These are phyloP conservation scores for Dalbergia cultrata DNA, from an alignment of 306 rosid species.

Conservation along the genomic window DNA sequence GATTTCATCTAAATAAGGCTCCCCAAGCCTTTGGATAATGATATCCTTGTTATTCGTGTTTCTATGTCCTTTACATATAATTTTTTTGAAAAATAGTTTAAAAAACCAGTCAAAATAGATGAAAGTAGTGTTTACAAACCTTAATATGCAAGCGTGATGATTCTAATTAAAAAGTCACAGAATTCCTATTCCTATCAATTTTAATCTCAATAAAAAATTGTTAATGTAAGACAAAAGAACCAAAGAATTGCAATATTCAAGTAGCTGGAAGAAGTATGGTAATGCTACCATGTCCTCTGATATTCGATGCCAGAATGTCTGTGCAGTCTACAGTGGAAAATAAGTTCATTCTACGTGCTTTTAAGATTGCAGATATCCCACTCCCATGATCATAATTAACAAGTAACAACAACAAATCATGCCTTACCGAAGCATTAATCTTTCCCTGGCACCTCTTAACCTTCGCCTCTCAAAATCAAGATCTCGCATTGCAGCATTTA, in stretches of 20 bases:
- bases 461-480: constrained; percentile 89
- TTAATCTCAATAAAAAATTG: background rate
- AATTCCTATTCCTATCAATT: background rate
- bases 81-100: constrained; percentile 7
- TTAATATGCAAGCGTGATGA: background rate
- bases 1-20: constrained; percentile 9
- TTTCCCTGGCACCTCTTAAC: constrained; percentile 91
- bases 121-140: constrained; percentile 35
- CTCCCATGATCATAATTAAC: constrained; percentile 13
- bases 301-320: constrained; percentile 19
- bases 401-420: constrained; percentile 13
- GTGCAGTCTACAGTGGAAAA: background rate
- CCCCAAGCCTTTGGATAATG: background rate
- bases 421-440: constrained; percentile 90
- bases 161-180: constrained; percentile 3
- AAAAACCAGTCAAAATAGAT: constrained; percentile 23
- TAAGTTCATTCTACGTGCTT: background rate
- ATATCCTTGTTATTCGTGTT: constrained; percentile 2
- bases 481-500: constrained; percentile 84
- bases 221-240: constrained; percentile 2
- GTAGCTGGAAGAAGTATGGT: background rate
- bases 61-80: background rate
- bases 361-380: constrained; percentile 17
- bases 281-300: constrained; percentile 1
- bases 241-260: constrained; percentile 20